phyloP scores from a whole-genome alignment of 1,284 basidiomycete genomes.

The Stygiomarasmius scandens region DNA sequence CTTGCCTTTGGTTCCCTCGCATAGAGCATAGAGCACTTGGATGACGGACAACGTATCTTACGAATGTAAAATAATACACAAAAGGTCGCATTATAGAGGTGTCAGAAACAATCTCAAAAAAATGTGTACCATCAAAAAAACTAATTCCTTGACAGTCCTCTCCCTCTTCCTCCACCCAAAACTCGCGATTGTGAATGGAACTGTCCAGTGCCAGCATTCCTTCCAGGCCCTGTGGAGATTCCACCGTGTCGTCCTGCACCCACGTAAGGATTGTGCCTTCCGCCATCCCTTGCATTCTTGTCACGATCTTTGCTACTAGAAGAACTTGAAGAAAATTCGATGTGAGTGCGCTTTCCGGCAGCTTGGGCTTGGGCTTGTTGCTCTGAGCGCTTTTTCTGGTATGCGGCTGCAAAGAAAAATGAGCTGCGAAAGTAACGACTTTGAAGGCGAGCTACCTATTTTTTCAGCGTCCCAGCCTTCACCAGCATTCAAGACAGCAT shows the following conservation, averaged over 20 bases:
- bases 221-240: not conserved
- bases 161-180: not conserved
- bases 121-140: too few relatives aligned
- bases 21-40: not conserved
- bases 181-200: not conserved
- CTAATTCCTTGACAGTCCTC: not conserved
- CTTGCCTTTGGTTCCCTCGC: conserved; percentile 10
- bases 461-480: conserved; percentile 63
- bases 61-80: not conserved
- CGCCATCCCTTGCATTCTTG: conserved; percentile 6
- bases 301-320: conserved; percentile 3
- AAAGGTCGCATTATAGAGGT: not conserved
- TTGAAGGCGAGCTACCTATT: conserved; percentile 55
- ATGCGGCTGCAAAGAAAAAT: conserved; percentile 34
- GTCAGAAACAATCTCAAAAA: too few relatives aligned
- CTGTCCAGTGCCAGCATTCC: not conserved
- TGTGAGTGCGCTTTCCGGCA: conserved; percentile 31
- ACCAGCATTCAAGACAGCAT: conserved; percentile 50
- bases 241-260: not conserved
- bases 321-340: conserved; percentile 28
- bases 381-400: conserved; percentile 48
- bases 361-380: conserved; percentile 29
- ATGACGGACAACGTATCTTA: not conserved
- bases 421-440: conserved; percentile 28
- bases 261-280: conserved; percentile 11